A percentile compares a stretch with the other conserved stretches of the same genome.
Evolutionary conservation across 1,284 basidiomycete genomes (phyloP).

Genomic region (Trichosporon inkin): DNA sequence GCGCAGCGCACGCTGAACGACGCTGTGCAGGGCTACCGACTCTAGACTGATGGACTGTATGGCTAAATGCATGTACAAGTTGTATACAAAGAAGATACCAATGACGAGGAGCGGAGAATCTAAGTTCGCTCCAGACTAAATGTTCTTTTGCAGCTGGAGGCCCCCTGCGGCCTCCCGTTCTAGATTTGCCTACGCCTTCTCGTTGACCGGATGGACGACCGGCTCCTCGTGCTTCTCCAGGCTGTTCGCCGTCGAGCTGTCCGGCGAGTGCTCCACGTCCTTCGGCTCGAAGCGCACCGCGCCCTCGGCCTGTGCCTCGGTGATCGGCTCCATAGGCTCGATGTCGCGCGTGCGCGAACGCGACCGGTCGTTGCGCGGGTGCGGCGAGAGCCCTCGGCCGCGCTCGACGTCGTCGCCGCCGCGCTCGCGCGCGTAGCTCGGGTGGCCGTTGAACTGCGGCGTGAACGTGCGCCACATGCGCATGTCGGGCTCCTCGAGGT

Average conservation of each 20-base stretch:
- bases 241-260: not conserved
- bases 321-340: slow-evolving; percentile 5
- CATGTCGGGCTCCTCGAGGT: slow-evolving; percentile 41
- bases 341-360: not conserved
- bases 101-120: not conserved
- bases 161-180: too few species aligned
- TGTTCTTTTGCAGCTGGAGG: not conserved
- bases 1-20: slow-evolving; percentile 7
- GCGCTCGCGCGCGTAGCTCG: not conserved
- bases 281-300: not conserved
- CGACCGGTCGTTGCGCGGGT: not conserved
- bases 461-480: slow-evolving; percentile 7
- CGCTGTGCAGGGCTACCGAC: slow-evolving; percentile 2
- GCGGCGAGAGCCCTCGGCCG: not conserved
- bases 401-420: slow-evolving; percentile 2
- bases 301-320: not conserved
- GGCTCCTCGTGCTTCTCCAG: slow-evolving; percentile 2
- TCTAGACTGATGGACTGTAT: not conserved
- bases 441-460: slow-evolving; percentile 12
- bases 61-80: slow-evolving; percentile 7
- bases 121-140: not conserved
- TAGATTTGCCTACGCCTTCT: not conserved
- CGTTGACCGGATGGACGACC: not conserved
- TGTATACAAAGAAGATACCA: not conserved
- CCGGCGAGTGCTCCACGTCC: not conserved